A percentile compares a stretch with the other conserved stretches of the same genome.
Conservation (phyloP, 768 basidiomycete genomes). For the Suillus hirtellus region DNA sequence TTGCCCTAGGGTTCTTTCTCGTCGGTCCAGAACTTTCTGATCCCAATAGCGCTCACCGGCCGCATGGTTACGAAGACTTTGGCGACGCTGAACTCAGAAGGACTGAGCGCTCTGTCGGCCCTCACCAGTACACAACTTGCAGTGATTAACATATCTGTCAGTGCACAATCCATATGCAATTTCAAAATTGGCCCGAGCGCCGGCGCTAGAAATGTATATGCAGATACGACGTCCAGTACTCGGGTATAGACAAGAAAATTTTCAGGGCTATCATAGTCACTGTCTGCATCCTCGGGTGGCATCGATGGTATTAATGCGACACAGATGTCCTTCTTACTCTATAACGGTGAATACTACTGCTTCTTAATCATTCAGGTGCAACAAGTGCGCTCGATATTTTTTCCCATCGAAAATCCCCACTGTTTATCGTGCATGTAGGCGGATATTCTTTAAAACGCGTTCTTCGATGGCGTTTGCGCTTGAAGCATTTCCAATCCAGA, state of each 20-base stretch:
- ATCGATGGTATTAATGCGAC: neutral
- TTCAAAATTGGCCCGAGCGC: neutral
- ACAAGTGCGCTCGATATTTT: too few relatives aligned
- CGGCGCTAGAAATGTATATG: neutral
- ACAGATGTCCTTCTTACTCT: neutral
- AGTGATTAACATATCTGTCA: neutral
- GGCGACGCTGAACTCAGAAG: neutral
- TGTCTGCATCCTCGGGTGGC: neutral
- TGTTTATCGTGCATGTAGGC: neutral
- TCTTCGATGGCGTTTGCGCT: neutral
- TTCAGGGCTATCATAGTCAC: neutral
- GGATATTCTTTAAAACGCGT: neutral
- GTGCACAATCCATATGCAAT: neutral
- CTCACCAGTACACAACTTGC: neutral
- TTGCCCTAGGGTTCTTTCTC: neutral
- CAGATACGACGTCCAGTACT: neutral
- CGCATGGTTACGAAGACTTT: neutral
- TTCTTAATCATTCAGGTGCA: neutral
- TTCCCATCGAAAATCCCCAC: too few relatives aligned
- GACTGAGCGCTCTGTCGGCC: neutral
- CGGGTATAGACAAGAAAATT: neutral
- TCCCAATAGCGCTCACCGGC: neutral
- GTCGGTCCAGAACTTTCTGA: neutral
- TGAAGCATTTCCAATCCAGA: too few relatives aligned
- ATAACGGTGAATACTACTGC: neutral